These are phyloP conservation scores for Petunia hybrid DNA, from an alignment of 305 asterid genomes.

Conservation along the genomic window DNA sequence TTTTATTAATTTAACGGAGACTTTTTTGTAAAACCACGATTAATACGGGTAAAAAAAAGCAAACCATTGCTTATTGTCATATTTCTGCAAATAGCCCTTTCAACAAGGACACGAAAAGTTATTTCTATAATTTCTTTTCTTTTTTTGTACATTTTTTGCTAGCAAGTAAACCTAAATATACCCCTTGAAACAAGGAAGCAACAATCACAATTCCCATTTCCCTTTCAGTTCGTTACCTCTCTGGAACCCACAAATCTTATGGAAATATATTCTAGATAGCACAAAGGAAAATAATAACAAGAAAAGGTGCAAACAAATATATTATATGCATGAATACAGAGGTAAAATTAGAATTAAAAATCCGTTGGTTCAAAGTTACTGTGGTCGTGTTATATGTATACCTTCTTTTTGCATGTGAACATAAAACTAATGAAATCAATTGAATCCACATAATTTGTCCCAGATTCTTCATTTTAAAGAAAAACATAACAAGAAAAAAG, in stretches of 20 bases:
- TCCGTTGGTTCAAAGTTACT: no score
- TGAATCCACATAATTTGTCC: no score
- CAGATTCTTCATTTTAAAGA: not conserved
- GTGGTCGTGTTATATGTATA: no score
- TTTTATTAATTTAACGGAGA: no score
- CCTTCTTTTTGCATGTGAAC: no score
- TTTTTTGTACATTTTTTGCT: not conserved
- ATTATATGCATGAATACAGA: not conserved
- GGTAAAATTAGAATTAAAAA: no score
- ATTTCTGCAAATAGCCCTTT: no score
- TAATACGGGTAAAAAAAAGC: no score
- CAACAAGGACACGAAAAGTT: not conserved
- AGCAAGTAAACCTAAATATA: not conserved
- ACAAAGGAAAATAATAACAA: no score
- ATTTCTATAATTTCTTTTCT: not conserved
- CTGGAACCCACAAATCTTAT: not conserved
- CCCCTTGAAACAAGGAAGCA: not conserved
- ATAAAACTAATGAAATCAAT: no score
- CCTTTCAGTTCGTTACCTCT: conserved; percentile 10
- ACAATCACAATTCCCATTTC: not conserved
- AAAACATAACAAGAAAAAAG: not conserved
- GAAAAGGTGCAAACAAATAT: not conserved
- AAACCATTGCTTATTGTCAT: no score
- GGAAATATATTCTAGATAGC: conserved; percentile 15
- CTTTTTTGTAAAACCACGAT: no score